Conservation (phyloP, 1,284 basidiomycete species). For the Stygiomarasmius scandens region DNA sequence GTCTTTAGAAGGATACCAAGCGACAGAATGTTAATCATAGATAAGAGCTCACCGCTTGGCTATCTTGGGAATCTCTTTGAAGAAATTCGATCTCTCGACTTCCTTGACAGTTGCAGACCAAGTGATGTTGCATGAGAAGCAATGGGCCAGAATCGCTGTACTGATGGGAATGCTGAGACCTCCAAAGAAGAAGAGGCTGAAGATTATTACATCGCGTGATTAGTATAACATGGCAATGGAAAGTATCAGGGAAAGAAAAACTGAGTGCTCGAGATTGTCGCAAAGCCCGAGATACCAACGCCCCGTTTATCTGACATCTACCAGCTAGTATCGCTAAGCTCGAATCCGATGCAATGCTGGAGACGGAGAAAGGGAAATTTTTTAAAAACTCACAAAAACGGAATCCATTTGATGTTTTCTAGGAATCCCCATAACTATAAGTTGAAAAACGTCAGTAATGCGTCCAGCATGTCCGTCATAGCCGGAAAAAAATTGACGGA, state of each 20-base stretch:
- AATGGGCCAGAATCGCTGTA: conserved; percentile 78
- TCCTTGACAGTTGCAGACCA: conserved; percentile 85
- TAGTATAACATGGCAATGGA: background rate
- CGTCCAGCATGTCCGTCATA: background rate
- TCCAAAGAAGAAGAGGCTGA: conserved; percentile 85
- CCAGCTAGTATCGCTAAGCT: too few relatives aligned
- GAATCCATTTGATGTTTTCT: conserved; percentile 79
- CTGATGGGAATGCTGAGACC: conserved; percentile 76
- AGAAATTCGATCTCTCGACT: conserved; percentile 86
- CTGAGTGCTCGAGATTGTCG: too few relatives aligned
- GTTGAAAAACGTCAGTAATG: background rate
- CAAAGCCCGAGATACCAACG: too few relatives aligned
- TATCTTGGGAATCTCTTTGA: conserved; percentile 86
- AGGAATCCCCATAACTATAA: conserved; percentile 40
- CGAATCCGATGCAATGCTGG: background rate
- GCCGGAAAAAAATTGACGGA: background rate
- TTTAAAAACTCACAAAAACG: conserved; percentile 70
- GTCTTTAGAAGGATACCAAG: background rate
- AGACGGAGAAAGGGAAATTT: background rate
- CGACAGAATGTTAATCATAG: background rate
- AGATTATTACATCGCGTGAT: background rate
- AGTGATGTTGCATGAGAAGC: conserved; percentile 86
- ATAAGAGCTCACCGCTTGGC: conserved; percentile 47
- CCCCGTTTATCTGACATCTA: too few relatives aligned
- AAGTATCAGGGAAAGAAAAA: background rate